Evolutionary conservation across 2,329 filamentous ascomycete species (phyloP), one percentile per base, ranked within the genome.

Genomic region (Pseudogymnoascus verrucosus): DNA sequence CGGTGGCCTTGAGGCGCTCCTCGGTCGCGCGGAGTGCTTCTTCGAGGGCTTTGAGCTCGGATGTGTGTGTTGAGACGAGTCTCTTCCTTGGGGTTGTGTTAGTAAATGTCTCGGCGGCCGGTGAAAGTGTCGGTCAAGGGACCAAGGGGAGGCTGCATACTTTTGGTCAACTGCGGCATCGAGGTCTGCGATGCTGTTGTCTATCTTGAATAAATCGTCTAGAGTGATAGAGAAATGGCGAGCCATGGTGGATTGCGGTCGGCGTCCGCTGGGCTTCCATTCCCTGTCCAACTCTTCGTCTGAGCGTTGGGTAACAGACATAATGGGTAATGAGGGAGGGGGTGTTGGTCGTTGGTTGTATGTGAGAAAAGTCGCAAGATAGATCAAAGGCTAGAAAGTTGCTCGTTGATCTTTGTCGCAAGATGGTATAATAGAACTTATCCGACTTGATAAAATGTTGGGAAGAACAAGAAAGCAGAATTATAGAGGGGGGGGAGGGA

Each of bases 191-290:
- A 95, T 76, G 69, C 88, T 88, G 76, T 87, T 89, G 70, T 95
- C 90, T 73, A 97, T 87, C 72, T 89, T 89, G 80, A 97, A 97
- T 70, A 96, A 89, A 74, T 91, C 89, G 80, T 93, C 89, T 66
- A 97, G 82, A 74, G 93, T 90, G 51, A 86, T 81, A 65, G 91
- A 93, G 78, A 97, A 96, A 73, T 89, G 91, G 70, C 86, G 89
- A 62, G 92, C 93, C 76, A 96, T 87, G 66, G 90, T 95, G 67
- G 91, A 95, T 79, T 93, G 89, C 68, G 91, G 91, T 68, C 91
- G 89, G 73, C 83, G 59, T 26, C 34, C 85, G 74, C 80, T 93
- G 70, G 90, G 89, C 83, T 91, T 86, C 89, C 89, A 93, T 78
- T 90, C 87, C 72, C 84, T 84, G 74, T 91, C 86, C 73, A 89